Percentiles rank a stretch among this genome's conserved stretches.
These are phyloP conservation scores for Phytomonas sp. DNA, from an alignment of 208 protist species.

Conservation along the genomic window DNA sequence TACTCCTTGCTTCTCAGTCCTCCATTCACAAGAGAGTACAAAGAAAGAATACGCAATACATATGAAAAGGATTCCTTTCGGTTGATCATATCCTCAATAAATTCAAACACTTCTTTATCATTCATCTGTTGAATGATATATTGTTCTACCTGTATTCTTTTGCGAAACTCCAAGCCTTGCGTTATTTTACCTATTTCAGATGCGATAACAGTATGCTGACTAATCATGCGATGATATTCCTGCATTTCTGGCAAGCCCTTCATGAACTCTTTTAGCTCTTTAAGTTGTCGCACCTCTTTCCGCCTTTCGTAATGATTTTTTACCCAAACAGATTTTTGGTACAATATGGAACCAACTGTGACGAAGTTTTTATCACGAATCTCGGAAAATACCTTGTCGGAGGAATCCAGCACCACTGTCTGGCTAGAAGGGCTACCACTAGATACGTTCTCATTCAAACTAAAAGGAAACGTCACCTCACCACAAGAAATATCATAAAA, in stretches of 20 bases:
- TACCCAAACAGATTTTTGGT: conserved; percentile 77
- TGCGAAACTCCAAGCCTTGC: conserved; percentile 52
- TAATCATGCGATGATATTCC: conserved; percentile 70
- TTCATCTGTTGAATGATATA: conserved; percentile 62
- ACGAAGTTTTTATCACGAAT: conserved; percentile 77
- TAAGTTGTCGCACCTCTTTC: conserved; percentile 77
- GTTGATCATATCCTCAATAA: conserved; percentile 80
- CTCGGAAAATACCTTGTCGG: conserved; percentile 73
- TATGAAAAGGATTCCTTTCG: conserved; percentile 37
- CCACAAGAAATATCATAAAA: conserved; percentile 59
- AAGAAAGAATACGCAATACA: conserved; percentile 67
- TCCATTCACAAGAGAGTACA: conserved; percentile 75
- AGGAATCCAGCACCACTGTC: conserved; percentile 9
- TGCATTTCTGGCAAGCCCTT: conserved; percentile 79
- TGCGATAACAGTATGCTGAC: conserved; percentile 72
- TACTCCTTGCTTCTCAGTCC: conserved; percentile 68
- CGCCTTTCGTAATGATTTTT: conserved; percentile 84
- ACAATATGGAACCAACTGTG: conserved; percentile 58
- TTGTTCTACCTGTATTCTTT: conserved; percentile 64
- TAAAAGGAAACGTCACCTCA: conserved; percentile 59
- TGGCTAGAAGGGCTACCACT: conserved; percentile 6
- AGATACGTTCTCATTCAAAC: conserved; percentile 40
- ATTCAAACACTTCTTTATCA: conserved; percentile 62
- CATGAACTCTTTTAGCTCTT: conserved; percentile 87
- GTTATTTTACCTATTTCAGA: conserved; percentile 69